phyloP scores from a whole-genome alignment of 2,329 filamentous ascomycete genomes.

The Alternaria brassicicola region DNA sequence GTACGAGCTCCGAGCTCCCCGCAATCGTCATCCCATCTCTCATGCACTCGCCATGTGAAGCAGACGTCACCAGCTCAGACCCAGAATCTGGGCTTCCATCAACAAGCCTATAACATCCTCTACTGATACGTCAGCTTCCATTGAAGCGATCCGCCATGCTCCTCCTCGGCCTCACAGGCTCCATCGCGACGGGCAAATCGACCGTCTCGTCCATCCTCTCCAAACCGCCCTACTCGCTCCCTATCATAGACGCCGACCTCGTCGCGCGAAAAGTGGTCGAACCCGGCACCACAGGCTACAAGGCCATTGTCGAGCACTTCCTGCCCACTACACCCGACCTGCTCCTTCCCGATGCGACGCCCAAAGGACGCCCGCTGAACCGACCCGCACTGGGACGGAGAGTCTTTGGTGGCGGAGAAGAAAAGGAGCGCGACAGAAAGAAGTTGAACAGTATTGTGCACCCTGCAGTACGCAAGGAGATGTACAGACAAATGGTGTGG shows the following conservation, averaged over 20 bases:
- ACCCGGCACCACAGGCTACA: constrained; percentile 84
- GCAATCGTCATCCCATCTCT: constrained; percentile 15
- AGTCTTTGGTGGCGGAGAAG: constrained; percentile 81
- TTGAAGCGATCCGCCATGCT: constrained; percentile 67
- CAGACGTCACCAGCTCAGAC: constrained; percentile 1
- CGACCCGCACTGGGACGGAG: constrained; percentile 81
- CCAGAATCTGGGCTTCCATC: background rate
- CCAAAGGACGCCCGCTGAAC: constrained; percentile 78
- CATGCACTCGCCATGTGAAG: constrained; percentile 8
- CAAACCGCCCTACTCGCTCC: constrained; percentile 79
- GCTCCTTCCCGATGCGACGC: constrained; percentile 65
- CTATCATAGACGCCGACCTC: constrained; percentile 92
- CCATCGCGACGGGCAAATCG: constrained; percentile 97
- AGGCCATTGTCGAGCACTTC: constrained; percentile 82
- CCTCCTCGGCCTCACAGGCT: constrained; percentile 93
- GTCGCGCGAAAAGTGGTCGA: constrained; percentile 93
- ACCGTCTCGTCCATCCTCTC: constrained; percentile 87
- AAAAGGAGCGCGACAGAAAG: constrained; percentile 71
- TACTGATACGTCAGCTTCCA: background rate
- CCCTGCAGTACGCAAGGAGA: constrained; percentile 82
- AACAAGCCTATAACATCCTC: background rate
- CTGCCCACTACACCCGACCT: constrained; percentile 83
- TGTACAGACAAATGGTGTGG: constrained; percentile 75
- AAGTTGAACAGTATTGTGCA: constrained; percentile 91
- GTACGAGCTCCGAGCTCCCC: constrained; percentile 16